These are phyloP conservation scores for Coniochaeta sp. DNA, from an alignment of 2,329 filamentous ascomycete species.

Conservation along the genomic window DNA sequence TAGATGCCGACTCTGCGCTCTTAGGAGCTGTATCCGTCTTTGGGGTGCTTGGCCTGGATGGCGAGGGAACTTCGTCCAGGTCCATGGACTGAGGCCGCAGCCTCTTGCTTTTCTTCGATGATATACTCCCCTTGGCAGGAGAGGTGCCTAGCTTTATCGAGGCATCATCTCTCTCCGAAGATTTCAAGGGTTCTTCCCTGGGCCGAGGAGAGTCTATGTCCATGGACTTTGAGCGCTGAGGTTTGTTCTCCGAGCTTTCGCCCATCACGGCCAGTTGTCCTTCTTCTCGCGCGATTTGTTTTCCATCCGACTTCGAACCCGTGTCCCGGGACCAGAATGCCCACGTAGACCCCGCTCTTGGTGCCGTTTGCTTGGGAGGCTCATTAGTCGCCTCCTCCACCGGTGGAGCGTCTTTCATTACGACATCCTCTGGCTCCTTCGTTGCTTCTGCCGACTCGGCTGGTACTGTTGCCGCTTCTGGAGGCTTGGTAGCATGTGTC, in stretches of 20 bases:
- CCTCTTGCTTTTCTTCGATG: slow-evolving; percentile 35
- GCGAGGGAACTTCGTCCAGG: slow-evolving; percentile 26
- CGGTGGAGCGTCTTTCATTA: slow-evolving; percentile 33
- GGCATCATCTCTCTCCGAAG: slow-evolving; percentile 22
- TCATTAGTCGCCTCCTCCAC: slow-evolving; percentile 14
- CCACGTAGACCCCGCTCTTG: slow-evolving; percentile 59
- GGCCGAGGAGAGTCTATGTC: slow-evolving; percentile 28
- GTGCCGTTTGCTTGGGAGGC: slow-evolving; percentile 30
- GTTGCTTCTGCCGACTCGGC: slow-evolving; percentile 6
- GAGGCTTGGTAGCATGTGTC: slow-evolving; percentile 3
- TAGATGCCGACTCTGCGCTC: slow-evolving; percentile 13
- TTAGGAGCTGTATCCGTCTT: slow-evolving; percentile 19
- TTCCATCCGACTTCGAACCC: slow-evolving; percentile 24
- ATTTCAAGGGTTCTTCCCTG: slow-evolving; percentile 23
- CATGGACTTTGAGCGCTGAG: slow-evolving; percentile 35
- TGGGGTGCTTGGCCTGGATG: slow-evolving; percentile 25
- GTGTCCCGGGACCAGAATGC: slow-evolving; percentile 69
- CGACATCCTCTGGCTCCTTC: slow-evolving; percentile 30
- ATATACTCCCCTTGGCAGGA: slow-evolving; percentile 14
- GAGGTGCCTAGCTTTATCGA: slow-evolving; percentile 12
- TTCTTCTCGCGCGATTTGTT: slow-evolving; percentile 24
- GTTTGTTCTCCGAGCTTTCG: slow-evolving; percentile 48
- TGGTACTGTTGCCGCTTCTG: slow-evolving; percentile 6
- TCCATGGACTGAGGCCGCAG: slow-evolving; percentile 40
- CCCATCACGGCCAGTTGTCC: slow-evolving; percentile 51